Evolutionary conservation across 176 grass and related monocot species (phyloP), one percentile per base, ranked within the genome.

Genomic region (Oryza punctata): DNA sequence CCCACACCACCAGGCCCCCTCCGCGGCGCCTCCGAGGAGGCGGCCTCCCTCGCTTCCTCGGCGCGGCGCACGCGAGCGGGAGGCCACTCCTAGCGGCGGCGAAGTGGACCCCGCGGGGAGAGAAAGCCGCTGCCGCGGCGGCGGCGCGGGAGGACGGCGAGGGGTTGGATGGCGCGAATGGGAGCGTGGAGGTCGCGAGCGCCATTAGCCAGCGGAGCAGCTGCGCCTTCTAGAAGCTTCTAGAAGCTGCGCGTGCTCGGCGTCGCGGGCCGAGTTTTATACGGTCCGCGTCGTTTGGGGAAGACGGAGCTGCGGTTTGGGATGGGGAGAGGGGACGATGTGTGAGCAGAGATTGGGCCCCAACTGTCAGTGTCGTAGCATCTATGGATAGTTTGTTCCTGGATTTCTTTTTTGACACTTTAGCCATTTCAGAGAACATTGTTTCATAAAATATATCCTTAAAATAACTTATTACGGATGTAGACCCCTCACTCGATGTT

Each of bases 131-230:
- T 11, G 32, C 29, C 29, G 29, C 29, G 29, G 76, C 38, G 26
- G 88, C 19, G 25, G 76, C 38, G 70, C 77, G 70, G 60, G 78
- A 70, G 7, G 85, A 69, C 7, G 83, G 84, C 21, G 69, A 70
- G 1, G 76, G 76, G 25, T 84, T 89, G 12, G 85, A 92, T 33
- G 86, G 86, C 28, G 77, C 81, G 82, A 95, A 84, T 18, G 87
- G 90, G 45, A 88, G 61, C 79, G 85, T 89, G 72, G 92, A 93
- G 50, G 92, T 67, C 70, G 95, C 81, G 78, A 95, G 79, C 76
- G 87, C 95, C 95, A 98, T 98, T 78, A 77, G 28, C 67, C n/a
- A 70, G 78, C 50, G 65, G 14, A 50, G 6, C 7, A 30, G 32
- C 72, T 27, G 6, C 83, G 84, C 23, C 70, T 49, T 80, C 70